phyloP scores from a whole-genome alignment of 129 eudicot genomes.

The Silybum marianum region DNA sequence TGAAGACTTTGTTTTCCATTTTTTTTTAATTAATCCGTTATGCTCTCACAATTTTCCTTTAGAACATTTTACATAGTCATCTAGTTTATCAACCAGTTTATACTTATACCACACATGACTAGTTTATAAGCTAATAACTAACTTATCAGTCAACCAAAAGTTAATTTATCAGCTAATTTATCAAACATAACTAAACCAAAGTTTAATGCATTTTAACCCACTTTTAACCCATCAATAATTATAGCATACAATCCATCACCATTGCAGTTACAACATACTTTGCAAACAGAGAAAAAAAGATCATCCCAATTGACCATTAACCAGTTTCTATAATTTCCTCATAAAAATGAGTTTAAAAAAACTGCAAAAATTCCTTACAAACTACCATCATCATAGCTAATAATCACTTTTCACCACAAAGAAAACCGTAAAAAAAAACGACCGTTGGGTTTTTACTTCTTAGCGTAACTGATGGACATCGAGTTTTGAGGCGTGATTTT shows the following conservation, averaged over 20 bases:
- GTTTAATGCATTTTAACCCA: neutral
- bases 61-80: no score
- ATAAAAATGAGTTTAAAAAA: slow-evolving; percentile 1
- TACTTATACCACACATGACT: neutral
- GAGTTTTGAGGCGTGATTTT: slow-evolving; percentile 90
- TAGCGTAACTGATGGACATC: slow-evolving; percentile 80
- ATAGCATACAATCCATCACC: neutral
- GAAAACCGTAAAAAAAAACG: slow-evolving; percentile 11
- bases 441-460: slow-evolving; percentile 42
- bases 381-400: slow-evolving; percentile 16
- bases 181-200: neutral
- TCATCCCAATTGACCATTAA: neutral
- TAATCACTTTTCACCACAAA: neutral
- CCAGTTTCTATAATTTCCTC: slow-evolving; percentile 24
- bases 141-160: neutral
- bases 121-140: neutral
- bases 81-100: neutral
- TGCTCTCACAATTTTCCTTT: no score
- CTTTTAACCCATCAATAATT: neutral
- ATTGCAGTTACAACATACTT: no score
- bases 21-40: no score
- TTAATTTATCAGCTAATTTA: neutral
- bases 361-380: slow-evolving; percentile 35
- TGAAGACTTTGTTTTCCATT: no score
- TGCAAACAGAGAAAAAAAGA: neutral